Percentiles rank a stretch among this genome's conserved stretches.
Conservation (phyloP, 2,329 filamentous ascomycete species). For the Claviceps sp. region DNA sequence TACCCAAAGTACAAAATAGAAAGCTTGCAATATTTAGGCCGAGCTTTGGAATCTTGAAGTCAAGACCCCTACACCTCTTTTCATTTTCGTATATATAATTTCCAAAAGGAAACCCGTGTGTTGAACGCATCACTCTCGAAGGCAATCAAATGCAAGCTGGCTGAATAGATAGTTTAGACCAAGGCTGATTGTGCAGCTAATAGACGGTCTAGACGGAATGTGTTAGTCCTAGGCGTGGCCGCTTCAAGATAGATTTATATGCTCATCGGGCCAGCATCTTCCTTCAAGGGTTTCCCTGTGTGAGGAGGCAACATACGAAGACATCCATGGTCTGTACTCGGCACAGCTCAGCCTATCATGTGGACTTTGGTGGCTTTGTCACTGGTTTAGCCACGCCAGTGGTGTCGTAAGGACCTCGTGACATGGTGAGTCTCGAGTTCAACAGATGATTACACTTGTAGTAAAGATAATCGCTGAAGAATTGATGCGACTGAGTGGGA, state of each 20-base stretch:
- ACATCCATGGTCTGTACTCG: not conserved
- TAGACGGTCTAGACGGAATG: not conserved
- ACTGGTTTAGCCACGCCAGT: conserved; percentile 23
- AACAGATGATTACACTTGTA: not conserved
- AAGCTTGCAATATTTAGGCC: no score
- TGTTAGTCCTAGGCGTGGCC: not conserved
- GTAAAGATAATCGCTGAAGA: not conserved
- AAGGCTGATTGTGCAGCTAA: not conserved
- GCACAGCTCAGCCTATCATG: not conserved
- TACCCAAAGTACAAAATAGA: no score
- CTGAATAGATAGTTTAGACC: conserved; percentile 8
- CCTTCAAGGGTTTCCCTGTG: not conserved
- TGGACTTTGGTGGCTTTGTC: conserved; percentile 22
- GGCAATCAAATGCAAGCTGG: not conserved
- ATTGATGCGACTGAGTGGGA: not conserved
- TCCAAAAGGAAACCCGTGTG: not conserved
- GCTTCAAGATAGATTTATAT: not conserved
- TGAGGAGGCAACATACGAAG: not conserved
- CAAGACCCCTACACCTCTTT: no score
- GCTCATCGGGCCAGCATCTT: not conserved
- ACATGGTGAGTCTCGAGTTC: conserved; percentile 12
- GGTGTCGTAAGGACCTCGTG: conserved; percentile 25
- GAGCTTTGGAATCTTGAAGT: no score
- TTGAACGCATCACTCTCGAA: not conserved
- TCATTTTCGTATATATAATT: no score